Percentiles rank a stretch among this genome's conserved stretches.
Conservation (phyloP, 2,329 filamentous ascomycete species). For the Rasamsonia emersonii region DNA sequence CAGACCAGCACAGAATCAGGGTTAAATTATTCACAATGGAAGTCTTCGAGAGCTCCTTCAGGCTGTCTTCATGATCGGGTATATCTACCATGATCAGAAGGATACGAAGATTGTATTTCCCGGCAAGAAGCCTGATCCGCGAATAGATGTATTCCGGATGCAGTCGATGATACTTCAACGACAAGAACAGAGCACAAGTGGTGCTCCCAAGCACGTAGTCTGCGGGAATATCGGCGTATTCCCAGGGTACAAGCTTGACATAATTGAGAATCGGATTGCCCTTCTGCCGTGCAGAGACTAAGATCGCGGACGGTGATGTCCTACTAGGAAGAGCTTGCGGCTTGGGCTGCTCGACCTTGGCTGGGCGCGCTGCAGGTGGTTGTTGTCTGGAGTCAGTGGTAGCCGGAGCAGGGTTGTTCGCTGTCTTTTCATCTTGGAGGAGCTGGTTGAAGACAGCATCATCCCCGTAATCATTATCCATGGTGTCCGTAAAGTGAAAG, state of each 20-base stretch:
- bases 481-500: slow-evolving; percentile 14
- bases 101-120: slow-evolving; percentile 78
- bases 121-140: slow-evolving; percentile 73
- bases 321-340: slow-evolving; percentile 71
- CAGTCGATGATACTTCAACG: slow-evolving; percentile 91
- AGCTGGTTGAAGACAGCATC: slow-evolving; percentile 36
- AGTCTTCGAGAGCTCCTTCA: slow-evolving; percentile 88
- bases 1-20: slow-evolving; percentile 86
- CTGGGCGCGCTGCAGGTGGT: slow-evolving; percentile 19
- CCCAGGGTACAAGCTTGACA: slow-evolving; percentile 79
- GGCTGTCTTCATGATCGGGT: slow-evolving; percentile 78
- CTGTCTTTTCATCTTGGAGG: slow-evolving; percentile 20
- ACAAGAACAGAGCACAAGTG: slow-evolving; percentile 86
- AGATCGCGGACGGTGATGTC: slow-evolving; percentile 63
- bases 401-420: slow-evolving; percentile 41
- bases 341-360: slow-evolving; percentile 72
- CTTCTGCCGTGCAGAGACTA: slow-evolving; percentile 87
- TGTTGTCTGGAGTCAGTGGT: slow-evolving; percentile 35
- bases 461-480: slow-evolving; percentile 43
- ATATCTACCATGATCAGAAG: slow-evolving; percentile 92
- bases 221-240: slow-evolving; percentile 92
- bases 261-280: slow-evolving; percentile 86
- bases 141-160: slow-evolving; percentile 98
- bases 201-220: slow-evolving; percentile 85
- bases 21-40: slow-evolving; percentile 89